Conservation (phyloP, 352 stramenopile species). For the Blastocystis sp. region DNA sequence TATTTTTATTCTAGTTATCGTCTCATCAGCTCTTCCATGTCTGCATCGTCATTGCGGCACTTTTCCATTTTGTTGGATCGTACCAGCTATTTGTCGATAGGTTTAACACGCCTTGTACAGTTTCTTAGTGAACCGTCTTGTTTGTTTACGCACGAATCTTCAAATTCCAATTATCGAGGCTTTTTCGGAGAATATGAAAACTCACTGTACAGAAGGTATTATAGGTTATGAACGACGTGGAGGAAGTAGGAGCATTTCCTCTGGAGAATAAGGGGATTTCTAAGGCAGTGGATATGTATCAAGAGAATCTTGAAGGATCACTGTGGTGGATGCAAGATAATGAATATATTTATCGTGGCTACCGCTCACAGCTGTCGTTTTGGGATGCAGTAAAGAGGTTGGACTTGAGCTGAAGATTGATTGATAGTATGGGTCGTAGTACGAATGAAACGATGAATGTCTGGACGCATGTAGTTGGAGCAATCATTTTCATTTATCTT, state of each 20-base stretch:
- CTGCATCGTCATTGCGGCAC: constrained; percentile 63
- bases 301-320: constrained; percentile 36
- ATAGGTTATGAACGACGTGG: neutral
- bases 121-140: neutral
- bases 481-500: constrained; percentile 47
- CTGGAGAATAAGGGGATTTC: neutral
- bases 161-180: neutral
- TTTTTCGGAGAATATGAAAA: neutral
- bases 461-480: constrained; percentile 45
- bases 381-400: constrained; percentile 24
- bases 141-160: constrained; percentile 21
- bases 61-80: constrained; percentile 65
- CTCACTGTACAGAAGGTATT: neutral
- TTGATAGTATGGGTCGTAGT: constrained; percentile 32
- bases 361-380: constrained; percentile 24
- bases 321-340: constrained; percentile 60
- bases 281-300: constrained; percentile 34
- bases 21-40: constrained; percentile 66
- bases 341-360: constrained; percentile 63
- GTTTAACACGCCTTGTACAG: constrained; percentile 54
- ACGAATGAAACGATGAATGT: constrained; percentile 67
- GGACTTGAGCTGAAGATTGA: neutral
- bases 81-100: constrained; percentile 60
- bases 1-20: constrained; percentile 15
- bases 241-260: neutral